Conservation (phyloP, 257 asterid species). For the Nicotiana noctiflora region DNA sequence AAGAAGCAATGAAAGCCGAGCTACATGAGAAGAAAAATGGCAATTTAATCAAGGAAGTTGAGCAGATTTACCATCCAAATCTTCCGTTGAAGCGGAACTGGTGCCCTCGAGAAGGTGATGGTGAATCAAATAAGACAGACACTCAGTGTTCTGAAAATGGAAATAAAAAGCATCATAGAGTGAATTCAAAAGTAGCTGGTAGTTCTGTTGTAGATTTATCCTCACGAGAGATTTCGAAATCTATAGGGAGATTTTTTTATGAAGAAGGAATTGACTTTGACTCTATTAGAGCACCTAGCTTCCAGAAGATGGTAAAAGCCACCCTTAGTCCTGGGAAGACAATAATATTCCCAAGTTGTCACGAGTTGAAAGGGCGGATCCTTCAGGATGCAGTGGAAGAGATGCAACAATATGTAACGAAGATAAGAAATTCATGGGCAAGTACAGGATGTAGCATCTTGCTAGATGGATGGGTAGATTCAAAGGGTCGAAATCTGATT, state of each 20-base stretch:
- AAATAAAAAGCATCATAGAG: constrained; percentile 11
- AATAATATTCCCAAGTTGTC: constrained; percentile 27
- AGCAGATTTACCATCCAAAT: constrained; percentile 10
- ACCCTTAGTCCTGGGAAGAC: constrained; percentile 9
- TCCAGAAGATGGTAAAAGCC: constrained; percentile 30
- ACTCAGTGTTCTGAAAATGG: constrained; percentile 2
- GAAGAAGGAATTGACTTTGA: constrained; percentile 38
- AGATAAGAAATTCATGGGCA: constrained; percentile 36
- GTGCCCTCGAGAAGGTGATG: background rate
- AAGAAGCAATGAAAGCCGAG: constrained; percentile 17
- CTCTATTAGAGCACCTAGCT: constrained; percentile 29
- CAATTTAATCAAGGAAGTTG: constrained; percentile 9
- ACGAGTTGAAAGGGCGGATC: constrained; percentile 55
- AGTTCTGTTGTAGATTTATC: constrained; percentile 1
- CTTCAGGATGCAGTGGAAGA: constrained; percentile 32
- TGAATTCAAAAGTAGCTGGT: background rate
- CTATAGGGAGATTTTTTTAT: constrained; percentile 36
- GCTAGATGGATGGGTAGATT: constrained; percentile 53
- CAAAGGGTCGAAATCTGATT: constrained; percentile 25
- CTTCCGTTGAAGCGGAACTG: constrained; percentile 24
- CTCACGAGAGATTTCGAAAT: constrained; percentile 17
- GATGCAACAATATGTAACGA: constrained; percentile 22
- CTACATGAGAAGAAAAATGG: constrained; percentile 15
- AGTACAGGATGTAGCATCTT: constrained; percentile 53
- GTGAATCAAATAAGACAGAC: background rate